These are phyloP conservation scores for Forsythia viridissima DNA, from an alignment of 257 asterid genomes.

Conservation along the genomic window DNA sequence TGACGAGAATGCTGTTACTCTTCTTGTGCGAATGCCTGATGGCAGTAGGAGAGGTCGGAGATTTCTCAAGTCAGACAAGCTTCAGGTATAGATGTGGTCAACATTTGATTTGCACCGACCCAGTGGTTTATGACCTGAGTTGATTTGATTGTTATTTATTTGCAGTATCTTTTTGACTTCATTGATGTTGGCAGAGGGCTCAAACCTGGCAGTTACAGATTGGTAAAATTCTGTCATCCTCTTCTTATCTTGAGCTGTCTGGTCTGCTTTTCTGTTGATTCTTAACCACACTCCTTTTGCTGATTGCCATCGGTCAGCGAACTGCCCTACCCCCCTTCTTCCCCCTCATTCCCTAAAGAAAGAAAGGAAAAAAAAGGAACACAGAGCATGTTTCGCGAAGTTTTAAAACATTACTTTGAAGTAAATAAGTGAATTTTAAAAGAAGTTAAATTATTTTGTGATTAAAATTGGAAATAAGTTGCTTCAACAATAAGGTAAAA, in stretches of 20 bases:
- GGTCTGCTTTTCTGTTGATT: background rate
- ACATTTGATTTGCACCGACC: background rate
- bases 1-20: conserved; percentile 82
- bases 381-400: background rate
- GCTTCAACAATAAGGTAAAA: no score
- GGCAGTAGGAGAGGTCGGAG: conserved; percentile 95
- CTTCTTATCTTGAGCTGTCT: background rate
- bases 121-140: conserved; percentile 21
- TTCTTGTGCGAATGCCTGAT: conserved; percentile 96
- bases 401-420: no score
- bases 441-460: no score
- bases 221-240: conserved; percentile 48
- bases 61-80: conserved; percentile 78
- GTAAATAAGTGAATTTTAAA: no score
- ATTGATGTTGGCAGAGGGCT: conserved; percentile 77
- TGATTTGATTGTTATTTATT: conserved; percentile 10
- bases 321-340: background rate
- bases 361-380: no score
- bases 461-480: no score
- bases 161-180: conserved; percentile 85
- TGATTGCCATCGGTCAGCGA: background rate
- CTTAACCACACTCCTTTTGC: background rate
- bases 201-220: conserved; percentile 88
- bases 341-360: no score
- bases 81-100: conserved; percentile 59